Evolutionary conservation across 1,139 yeast species (phyloP).

Genomic region (Arxiozyma slooffiae): DNA sequence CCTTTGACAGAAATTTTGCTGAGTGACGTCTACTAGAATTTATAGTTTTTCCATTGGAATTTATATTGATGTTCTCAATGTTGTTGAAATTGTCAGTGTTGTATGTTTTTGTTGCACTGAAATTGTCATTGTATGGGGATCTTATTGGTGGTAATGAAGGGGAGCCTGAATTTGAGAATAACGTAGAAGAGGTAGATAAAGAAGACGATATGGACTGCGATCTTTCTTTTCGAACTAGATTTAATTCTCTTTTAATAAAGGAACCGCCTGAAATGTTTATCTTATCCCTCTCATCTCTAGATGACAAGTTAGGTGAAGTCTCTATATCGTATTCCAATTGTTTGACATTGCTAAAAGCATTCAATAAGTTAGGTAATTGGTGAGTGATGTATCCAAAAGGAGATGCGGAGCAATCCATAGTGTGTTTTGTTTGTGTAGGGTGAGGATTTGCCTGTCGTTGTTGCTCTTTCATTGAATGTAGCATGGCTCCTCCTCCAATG

Average conservation of each 20-base stretch:
- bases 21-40: neutral
- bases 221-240: neutral
- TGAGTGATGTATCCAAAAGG: constrained; percentile 16
- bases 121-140: neutral
- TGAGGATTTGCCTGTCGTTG: neutral
- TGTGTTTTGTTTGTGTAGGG: neutral
- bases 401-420: neutral
- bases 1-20: neutral
- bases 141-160: neutral
- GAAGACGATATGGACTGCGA: constrained; percentile 6
- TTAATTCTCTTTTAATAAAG: neutral
- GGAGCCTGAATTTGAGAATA: neutral
- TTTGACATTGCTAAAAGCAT: constrained; percentile 33
- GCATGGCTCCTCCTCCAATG: neutral
- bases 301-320: constrained; percentile 4
- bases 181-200: constrained; percentile 1
- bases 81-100: neutral
- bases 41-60: neutral
- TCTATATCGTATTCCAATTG: constrained; percentile 27
- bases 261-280: neutral
- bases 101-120: neutral
- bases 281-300: neutral
- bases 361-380: constrained; percentile 32
- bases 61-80: neutral
- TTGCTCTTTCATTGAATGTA: neutral